Evolutionary conservation across 1,139 yeast genomes (phyloP).

Genomic region (Suhomyces atakaporum): DNA sequence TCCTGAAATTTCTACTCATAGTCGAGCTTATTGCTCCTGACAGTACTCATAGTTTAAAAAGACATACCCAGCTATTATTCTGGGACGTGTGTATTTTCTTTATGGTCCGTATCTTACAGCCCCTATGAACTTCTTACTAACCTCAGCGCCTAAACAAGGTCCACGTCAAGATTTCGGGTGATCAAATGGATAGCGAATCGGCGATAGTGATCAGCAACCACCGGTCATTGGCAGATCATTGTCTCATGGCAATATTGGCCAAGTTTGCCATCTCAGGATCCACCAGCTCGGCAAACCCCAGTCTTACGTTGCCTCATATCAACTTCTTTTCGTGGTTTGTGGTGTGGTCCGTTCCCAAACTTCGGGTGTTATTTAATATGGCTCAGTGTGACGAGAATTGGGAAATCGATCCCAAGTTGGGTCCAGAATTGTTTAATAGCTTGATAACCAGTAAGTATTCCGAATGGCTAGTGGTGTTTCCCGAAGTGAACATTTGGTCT

Average conservation of each 20-base stretch:
- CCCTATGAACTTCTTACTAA: too few species aligned
- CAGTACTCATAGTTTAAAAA: conserved; percentile 24
- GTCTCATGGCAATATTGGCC: conserved; percentile 50
- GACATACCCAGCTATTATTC: conserved; percentile 27
- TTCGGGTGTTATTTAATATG: conserved; percentile 42
- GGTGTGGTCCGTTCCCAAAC: conserved; percentile 57
- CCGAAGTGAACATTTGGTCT: conserved; percentile 72
- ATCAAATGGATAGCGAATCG: conserved; percentile 43
- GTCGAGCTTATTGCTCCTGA: conserved; percentile 28
- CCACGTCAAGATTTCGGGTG: conserved; percentile 43
- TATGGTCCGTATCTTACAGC: conserved; percentile 34
- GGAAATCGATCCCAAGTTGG: conserved; percentile 47
- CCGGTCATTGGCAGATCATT: conserved; percentile 54
- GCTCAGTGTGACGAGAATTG: conserved; percentile 63
- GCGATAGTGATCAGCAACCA: conserved; percentile 58
- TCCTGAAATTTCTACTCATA: not conserved
- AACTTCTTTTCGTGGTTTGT: conserved; percentile 64
- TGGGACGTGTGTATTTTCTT: conserved; percentile 41
- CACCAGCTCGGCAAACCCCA: conserved; percentile 1
- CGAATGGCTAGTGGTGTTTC: conserved; percentile 64
- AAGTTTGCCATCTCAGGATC: conserved; percentile 16
- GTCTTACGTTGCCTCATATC: conserved; percentile 34
- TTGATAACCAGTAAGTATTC: conserved; percentile 31
- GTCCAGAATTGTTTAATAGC: conserved; percentile 25
- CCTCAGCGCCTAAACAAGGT: conserved; percentile 38